Conservation (phyloP, 225 moss, liverwort and hornwort species). For the Ulota crispa region DNA sequence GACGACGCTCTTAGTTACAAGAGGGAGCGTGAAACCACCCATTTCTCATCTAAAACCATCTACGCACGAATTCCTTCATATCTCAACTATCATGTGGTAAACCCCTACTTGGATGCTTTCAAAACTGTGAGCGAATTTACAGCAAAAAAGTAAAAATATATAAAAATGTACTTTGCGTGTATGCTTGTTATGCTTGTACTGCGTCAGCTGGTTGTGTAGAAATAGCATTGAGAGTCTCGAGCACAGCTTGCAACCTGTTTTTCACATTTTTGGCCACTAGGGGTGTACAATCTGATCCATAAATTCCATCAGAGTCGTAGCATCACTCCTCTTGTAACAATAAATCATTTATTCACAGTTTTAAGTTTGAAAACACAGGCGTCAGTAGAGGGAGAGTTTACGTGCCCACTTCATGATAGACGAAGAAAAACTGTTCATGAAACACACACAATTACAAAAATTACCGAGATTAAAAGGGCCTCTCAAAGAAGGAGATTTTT, state of each 20-base stretch:
- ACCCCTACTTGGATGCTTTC: too few relatives aligned
- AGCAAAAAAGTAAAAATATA: too few relatives aligned
- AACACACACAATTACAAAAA: conserved; percentile 33
- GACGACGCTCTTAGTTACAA: too few relatives aligned
- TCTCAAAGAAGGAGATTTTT: conserved; percentile 12
- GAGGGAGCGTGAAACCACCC: too few relatives aligned
- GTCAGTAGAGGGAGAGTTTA: conserved; percentile 8
- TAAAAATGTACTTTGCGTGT: too few relatives aligned
- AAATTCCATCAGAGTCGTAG: neutral
- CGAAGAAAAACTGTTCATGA: neutral
- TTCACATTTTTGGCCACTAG: neutral
- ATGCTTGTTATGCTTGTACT: too few relatives aligned
- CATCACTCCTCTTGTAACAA: neutral
- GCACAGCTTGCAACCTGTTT: neutral
- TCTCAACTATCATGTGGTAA: too few relatives aligned
- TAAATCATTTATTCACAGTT: conserved; percentile 22
- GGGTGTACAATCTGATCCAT: neutral
- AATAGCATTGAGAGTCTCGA: neutral
- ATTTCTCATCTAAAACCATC: too few relatives aligned
- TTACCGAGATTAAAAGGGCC: conserved; percentile 18
- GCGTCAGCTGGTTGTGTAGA: too few relatives aligned
- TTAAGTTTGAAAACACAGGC: conserved; percentile 10
- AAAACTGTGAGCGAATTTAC: too few relatives aligned
- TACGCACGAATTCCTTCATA: too few relatives aligned
- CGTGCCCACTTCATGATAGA: conserved; percentile 15